These are phyloP conservation scores for Alnus rubra DNA, from an alignment of 306 rosid species.

Conservation along the genomic window DNA sequence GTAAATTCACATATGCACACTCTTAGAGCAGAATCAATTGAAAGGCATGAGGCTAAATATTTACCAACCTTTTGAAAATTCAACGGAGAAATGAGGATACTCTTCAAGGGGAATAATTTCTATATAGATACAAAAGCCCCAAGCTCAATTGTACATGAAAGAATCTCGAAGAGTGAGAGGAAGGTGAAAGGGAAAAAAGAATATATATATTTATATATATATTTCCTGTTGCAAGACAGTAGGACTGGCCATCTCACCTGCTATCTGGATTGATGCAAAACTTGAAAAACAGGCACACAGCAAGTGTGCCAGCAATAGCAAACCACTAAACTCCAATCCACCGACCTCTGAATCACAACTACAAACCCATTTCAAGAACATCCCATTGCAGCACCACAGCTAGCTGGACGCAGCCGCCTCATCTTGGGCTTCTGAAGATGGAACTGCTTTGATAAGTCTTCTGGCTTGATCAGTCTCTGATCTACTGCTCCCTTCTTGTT, in stretches of 20 bases:
- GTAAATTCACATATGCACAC: neutral
- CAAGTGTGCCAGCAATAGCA: slow-evolving; percentile 8
- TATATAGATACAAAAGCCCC: slow-evolving; percentile 41
- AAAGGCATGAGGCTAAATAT: slow-evolving; percentile 3
- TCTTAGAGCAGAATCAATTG: neutral
- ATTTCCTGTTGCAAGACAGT: slow-evolving; percentile 19
- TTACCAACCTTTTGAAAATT: slow-evolving; percentile 7
- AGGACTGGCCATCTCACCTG: slow-evolving; percentile 25
- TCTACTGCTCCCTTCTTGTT: slow-evolving; percentile 42
- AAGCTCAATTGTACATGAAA: slow-evolving; percentile 40
- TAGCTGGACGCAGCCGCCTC: slow-evolving; percentile 7
- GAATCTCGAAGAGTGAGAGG: slow-evolving; percentile 30
- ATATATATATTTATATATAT: neutral
- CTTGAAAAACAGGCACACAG: slow-evolving; percentile 21
- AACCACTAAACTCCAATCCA: slow-evolving; percentile 8
- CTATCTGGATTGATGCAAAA: slow-evolving; percentile 26
- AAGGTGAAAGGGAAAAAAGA: neutral
- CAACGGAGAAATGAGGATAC: neutral
- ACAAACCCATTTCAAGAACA: slow-evolving; percentile 3
- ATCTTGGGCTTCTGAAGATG: neutral
- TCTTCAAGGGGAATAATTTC: slow-evolving; percentile 30
- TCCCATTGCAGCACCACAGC: neutral
- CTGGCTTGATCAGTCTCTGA: slow-evolving; percentile 3
- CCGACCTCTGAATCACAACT: slow-evolving; percentile 17
- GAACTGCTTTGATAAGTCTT: slow-evolving; percentile 15